Percentiles rank a stretch among this genome's conserved stretches.
phyloP scores from a whole-genome alignment of 148 eudicot species.

The Cornus florida region DNA sequence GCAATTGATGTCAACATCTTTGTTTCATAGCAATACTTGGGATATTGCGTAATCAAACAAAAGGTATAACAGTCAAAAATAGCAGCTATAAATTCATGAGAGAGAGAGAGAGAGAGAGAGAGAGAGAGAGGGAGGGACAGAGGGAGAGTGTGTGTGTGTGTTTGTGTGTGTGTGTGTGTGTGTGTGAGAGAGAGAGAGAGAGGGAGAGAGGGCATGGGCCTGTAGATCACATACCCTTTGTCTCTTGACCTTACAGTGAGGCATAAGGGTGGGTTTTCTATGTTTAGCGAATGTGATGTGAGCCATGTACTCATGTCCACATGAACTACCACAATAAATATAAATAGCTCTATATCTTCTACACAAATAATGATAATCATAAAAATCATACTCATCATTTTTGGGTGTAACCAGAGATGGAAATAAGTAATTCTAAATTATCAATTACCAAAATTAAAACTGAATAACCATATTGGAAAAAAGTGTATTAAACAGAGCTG shows the following conservation, averaged over 20 bases:
- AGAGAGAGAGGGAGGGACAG: background rate
- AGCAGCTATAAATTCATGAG: slow-evolving; percentile 7
- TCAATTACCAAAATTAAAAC: background rate
- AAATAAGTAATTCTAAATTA: background rate
- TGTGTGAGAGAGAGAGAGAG: background rate
- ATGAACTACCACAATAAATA: background rate
- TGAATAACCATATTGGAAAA: background rate
- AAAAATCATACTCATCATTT: background rate
- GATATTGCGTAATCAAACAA: background rate
- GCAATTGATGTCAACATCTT: slow-evolving; percentile 18
- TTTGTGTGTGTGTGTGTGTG: too few relatives aligned
- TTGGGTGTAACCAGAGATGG: background rate
- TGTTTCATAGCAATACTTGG: background rate
- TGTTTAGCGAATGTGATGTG: slow-evolving; percentile 24
- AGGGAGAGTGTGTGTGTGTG: too few relatives aligned
- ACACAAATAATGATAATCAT: background rate
- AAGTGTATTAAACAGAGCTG: background rate
- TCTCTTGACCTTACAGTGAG: slow-evolving; percentile 1
- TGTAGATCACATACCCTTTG: background rate
- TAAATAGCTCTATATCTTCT: background rate
- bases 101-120: background rate
- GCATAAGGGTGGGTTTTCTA: slow-evolving; percentile 26
- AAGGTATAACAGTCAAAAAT: slow-evolving; percentile 20
- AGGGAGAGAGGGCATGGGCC: background rate
- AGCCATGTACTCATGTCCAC: slow-evolving; percentile 19